Evolutionary conservation across 1,284 basidiomycete genomes (phyloP), one percentile per base, ranked within the genome.

Genomic region (Wallemia hederae): DNA sequence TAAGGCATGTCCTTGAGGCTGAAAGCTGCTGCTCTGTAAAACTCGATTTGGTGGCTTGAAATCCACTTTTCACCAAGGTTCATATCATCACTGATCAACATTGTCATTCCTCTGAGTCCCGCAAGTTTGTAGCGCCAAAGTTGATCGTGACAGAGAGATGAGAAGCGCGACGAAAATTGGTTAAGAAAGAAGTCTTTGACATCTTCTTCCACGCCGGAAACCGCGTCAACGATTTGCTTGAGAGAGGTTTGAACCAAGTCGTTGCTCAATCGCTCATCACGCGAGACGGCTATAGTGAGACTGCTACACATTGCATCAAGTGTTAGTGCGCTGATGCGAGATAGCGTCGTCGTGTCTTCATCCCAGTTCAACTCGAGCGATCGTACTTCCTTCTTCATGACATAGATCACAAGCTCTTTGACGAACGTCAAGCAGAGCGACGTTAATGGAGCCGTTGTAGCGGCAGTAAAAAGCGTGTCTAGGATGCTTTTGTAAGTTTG

Each of bases 1-100:
- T 80, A 79, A 0, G 94, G 91, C 69, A 96, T 85, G 69, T 98
- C 92, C 69, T 98, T 97, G 59, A 99, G 75, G 63, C 92, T 85
- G 68, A 91, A 91, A 57, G 98, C 74, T 29, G 99, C 77, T 2
- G 86, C 90, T 57, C 91, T 82, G 59, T 91, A 80, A 64, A 96
- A 81, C 66, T 98, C 92, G 56, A 87, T 77, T 69, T 94, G 85
- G 58, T 89, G 82, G 61, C 94, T 88, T 63, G 79, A 77, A 59
- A 91, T 77, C 86, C 90, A 94, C 65, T 78, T 80, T 49, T 79
- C 73, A 25, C 80, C 83, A 26, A 94, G 72, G 24, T 82, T 78
- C 1, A 82, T n/a, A 17, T 49, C 78, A 17, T 81, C 79, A 60
- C 75, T 72, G 0, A 82, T 79, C 71, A 96, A 78, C 61, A 90